Percentiles rank a stretch among this genome's conserved stretches.
Evolutionary conservation across 1,284 basidiomycete genomes (phyloP).

Genomic region (Athelia sp.): DNA sequence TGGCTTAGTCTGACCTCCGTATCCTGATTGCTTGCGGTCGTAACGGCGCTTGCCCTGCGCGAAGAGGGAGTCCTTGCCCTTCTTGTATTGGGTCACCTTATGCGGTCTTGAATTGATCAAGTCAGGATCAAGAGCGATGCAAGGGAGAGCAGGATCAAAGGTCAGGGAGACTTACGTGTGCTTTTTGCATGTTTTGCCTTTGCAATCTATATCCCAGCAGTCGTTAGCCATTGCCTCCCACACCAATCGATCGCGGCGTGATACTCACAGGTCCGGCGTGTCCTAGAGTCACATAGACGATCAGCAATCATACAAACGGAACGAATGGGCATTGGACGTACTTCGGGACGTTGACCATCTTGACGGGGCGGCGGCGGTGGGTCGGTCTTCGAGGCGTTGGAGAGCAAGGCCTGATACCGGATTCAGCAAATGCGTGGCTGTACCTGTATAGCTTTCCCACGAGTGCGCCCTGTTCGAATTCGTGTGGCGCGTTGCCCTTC

Average conservation of each 20-base stretch:
- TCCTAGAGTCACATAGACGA: constrained; percentile 37
- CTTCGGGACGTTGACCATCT: constrained; percentile 93
- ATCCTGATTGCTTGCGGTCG: constrained; percentile 98
- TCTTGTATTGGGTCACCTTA: constrained; percentile 99
- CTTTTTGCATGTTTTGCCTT: constrained; percentile 97
- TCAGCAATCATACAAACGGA: constrained; percentile 14
- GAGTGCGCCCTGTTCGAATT: neutral
- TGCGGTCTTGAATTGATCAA: constrained; percentile 78
- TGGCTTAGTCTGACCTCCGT: constrained; percentile 99
- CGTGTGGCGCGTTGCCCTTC: too few relatives aligned
- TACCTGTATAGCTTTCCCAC: neutral
- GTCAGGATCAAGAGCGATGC: too few relatives aligned
- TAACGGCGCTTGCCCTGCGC: constrained; percentile 99
- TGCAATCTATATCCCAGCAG: constrained; percentile 69
- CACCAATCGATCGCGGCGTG: constrained; percentile 3
- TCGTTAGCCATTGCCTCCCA: constrained; percentile 3
- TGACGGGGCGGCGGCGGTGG: constrained; percentile 22
- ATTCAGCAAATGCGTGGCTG: neutral
- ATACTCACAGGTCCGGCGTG: constrained; percentile 80
- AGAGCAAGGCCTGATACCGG: neutral
- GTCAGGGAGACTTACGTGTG: constrained; percentile 80
- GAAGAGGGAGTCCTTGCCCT: constrained; percentile 93
- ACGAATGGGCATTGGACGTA: constrained; percentile 34
- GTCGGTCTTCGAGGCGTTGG: neutral
- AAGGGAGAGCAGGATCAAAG: too few relatives aligned